A percentile compares a stretch with the other conserved stretches of the same genome.
These are phyloP conservation scores for Pyrus communis DNA, from an alignment of 306 rosid genomes.

Conservation along the genomic window DNA sequence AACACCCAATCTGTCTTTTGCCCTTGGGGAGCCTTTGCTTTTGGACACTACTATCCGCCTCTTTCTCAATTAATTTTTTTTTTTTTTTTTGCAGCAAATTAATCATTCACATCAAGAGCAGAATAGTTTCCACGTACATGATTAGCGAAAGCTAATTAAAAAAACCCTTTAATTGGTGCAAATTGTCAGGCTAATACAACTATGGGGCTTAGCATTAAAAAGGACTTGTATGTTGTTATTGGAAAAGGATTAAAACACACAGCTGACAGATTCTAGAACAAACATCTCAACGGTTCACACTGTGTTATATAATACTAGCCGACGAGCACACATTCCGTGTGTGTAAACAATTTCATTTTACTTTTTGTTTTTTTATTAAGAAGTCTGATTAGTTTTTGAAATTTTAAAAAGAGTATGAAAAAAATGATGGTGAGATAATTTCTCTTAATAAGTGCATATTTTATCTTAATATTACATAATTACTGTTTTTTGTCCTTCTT, in stretches of 20 bases:
- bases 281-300: background rate
- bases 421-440: too few species aligned
- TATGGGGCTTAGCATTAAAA: background rate
- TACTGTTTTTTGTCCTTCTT: too few species aligned
- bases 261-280: background rate
- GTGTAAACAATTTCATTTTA: too few species aligned
- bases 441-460: too few species aligned
- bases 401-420: too few species aligned
- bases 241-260: background rate
- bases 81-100: background rate
- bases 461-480: too few species aligned
- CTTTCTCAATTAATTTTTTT: background rate
- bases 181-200: background rate
- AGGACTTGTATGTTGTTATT: background rate
- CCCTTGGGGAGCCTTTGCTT: background rate
- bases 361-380: too few species aligned
- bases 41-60: slow-evolving; percentile 15
- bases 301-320: background rate
- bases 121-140: background rate
- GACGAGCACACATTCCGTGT: too few species aligned
- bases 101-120: background rate
- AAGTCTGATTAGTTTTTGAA: too few species aligned
- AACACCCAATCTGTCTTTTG: slow-evolving; percentile 8
- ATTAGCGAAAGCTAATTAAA: background rate
- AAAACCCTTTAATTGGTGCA: background rate